phyloP scores from a whole-genome alignment of 371 early-diverging fungal genomes.

The Mucor velutinosus region DNA sequence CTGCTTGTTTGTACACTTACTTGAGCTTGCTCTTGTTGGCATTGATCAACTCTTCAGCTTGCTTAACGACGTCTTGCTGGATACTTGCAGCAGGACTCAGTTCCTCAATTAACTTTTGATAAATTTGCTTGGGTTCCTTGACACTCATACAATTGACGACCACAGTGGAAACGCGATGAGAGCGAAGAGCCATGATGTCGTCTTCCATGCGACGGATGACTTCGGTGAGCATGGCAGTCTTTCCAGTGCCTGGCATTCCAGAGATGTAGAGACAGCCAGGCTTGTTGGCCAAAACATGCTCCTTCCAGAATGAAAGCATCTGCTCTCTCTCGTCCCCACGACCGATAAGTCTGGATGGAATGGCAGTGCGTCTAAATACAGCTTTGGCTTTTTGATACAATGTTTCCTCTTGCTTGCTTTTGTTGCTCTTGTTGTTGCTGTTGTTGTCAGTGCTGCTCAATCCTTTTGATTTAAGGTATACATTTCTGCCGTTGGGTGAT shows the following conservation, averaged over 20 bases:
- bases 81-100: conserved; percentile 28
- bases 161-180: conserved; percentile 52
- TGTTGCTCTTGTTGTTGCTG: neutral
- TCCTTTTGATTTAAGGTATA: neutral
- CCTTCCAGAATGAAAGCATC: conserved; percentile 60
- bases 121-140: conserved; percentile 71
- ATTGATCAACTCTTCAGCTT: conserved; percentile 41
- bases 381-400: conserved; percentile 47
- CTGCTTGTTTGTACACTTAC: conserved; percentile 36
- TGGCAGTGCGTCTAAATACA: conserved; percentile 63
- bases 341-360: conserved; percentile 73
- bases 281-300: conserved; percentile 38
- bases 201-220: conserved; percentile 48
- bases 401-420: neutral
- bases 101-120: conserved; percentile 60
- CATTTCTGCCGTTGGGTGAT: conserved; percentile 7
- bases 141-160: conserved; percentile 89
- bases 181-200: conserved; percentile 19
- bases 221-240: conserved; percentile 84
- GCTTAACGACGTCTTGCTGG: conserved; percentile 31
- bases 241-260: conserved; percentile 95
- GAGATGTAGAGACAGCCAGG: conserved; percentile 84
- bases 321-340: conserved; percentile 67
- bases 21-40: conserved; percentile 39
- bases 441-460: neutral